Percentiles rank a stretch among this genome's conserved stretches.
These are phyloP conservation scores for Iberis pinnata DNA, from an alignment of 345 rosid species.

Conservation along the genomic window DNA sequence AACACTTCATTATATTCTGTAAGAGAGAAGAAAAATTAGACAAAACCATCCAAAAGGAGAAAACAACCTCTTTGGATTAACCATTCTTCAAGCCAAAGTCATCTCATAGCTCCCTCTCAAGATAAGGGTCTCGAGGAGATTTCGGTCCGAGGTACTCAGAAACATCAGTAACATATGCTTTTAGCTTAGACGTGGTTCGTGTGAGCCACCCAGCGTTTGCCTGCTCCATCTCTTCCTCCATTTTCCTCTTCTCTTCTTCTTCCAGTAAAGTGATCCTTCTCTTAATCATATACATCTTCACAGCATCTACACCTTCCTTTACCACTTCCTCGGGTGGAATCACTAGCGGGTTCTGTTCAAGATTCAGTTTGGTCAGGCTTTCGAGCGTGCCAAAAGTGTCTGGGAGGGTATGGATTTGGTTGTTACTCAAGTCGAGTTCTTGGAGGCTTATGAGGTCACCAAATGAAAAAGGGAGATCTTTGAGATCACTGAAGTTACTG, in stretches of 20 bases:
- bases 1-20: slow-evolving; percentile 14
- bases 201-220: slow-evolving; percentile 69
- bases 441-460: slow-evolving; percentile 65
- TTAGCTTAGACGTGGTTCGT: slow-evolving; percentile 79
- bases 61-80: slow-evolving; percentile 1
- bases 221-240: slow-evolving; percentile 42
- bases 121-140: slow-evolving; percentile 53
- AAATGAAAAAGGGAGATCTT: slow-evolving; percentile 56
- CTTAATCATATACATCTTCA: slow-evolving; percentile 57
- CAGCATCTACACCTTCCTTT: slow-evolving; percentile 62
- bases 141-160: slow-evolving; percentile 40
- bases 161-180: slow-evolving; percentile 39
- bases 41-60: slow-evolving; percentile 13
- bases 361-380: slow-evolving; percentile 52
- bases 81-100: slow-evolving; percentile 2
- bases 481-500: slow-evolving; percentile 74
- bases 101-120: slow-evolving; percentile 56
- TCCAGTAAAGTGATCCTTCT: slow-evolving; percentile 59
- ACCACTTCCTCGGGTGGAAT: slow-evolving; percentile 63
- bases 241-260: slow-evolving; percentile 58
- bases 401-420: slow-evolving; percentile 75
- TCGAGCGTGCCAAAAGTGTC: slow-evolving; percentile 73
- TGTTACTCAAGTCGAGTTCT: slow-evolving; percentile 87
- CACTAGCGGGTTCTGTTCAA: slow-evolving; percentile 65
- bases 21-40: neutral